A percentile compares a stretch with the other conserved stretches of the same genome.
Conservation (phyloP, 345 rosid species). For the Eucalyptus erythrocorys region DNA sequence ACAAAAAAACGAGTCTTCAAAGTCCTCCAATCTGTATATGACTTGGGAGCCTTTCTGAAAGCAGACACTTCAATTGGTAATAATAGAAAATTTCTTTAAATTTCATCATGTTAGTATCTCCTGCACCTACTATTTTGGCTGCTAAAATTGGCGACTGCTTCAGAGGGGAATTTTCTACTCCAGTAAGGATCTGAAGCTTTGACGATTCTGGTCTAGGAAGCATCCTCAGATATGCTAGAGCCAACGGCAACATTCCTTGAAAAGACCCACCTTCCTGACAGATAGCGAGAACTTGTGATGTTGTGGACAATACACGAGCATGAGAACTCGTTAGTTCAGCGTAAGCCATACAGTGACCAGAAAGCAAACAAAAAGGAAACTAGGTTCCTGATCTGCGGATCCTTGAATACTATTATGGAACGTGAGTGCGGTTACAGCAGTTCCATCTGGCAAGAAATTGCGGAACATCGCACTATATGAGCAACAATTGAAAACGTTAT, state of each 20-base stretch:
- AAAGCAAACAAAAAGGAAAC: background rate
- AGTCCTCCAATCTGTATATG: background rate
- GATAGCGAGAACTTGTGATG: background rate
- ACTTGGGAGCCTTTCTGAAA: background rate
- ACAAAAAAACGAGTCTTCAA: background rate
- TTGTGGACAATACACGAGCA: fast-evolving
- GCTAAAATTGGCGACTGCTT: too few species aligned
- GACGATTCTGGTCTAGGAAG: too few species aligned
- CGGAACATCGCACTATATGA: fast-evolving
- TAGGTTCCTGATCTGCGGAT: too few species aligned
- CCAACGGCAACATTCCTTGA: too few species aligned
- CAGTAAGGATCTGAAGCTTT: too few species aligned
- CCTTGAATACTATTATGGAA: too few species aligned
- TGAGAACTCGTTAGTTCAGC: background rate
- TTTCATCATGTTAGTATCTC: background rate
- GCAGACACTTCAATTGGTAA: background rate
- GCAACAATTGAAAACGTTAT: background rate
- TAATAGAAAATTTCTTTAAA: too few species aligned
- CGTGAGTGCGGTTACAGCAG: too few species aligned
- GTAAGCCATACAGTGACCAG: too few species aligned
- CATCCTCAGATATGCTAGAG: too few species aligned
- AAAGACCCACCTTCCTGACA: background rate
- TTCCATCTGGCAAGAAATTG: background rate
- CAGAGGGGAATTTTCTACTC: too few species aligned
- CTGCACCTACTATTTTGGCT: too few species aligned